phyloP scores from a whole-genome alignment of 768 basidiomycete genomes.

The Cyclocybe aegerita region DNA sequence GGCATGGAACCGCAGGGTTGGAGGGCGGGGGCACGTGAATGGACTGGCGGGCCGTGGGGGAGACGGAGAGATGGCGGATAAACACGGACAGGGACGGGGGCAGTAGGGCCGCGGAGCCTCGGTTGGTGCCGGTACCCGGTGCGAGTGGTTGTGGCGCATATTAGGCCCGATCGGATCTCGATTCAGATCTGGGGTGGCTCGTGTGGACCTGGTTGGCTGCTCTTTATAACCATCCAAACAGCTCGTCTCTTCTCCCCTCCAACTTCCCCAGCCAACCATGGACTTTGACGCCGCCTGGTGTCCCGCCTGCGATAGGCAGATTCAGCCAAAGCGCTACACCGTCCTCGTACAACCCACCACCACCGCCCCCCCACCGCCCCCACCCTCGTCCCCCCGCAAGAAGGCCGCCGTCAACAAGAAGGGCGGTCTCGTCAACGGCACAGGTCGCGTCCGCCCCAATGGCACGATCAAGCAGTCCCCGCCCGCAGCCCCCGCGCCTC shows the following conservation, averaged over 20 bases:
- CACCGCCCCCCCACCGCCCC: slow-evolving; percentile 38
- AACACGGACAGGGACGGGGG: slow-evolving; percentile 16
- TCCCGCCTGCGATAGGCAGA: slow-evolving; percentile 75
- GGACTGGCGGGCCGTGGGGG: slow-evolving; percentile 1
- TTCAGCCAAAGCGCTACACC: slow-evolving; percentile 72
- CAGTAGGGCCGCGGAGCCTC: slow-evolving; percentile 26
- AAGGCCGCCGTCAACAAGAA: slow-evolving; percentile 33
- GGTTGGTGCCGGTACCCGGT: slow-evolving; percentile 24
- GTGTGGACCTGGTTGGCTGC: background rate
- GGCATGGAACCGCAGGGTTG: background rate
- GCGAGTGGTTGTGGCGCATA: slow-evolving; percentile 18
- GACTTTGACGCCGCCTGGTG: slow-evolving; percentile 77
- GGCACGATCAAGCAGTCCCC: slow-evolving; percentile 45
- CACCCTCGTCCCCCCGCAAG: slow-evolving; percentile 34
- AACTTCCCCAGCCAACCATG: slow-evolving; percentile 25
- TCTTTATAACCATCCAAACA: slow-evolving; percentile 26
- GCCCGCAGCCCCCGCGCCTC: slow-evolving; percentile 23
- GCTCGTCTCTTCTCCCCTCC: slow-evolving; percentile 11
- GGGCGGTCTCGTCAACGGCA: slow-evolving; percentile 60
- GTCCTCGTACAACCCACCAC: slow-evolving; percentile 39
- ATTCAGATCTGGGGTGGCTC: slow-evolving; percentile 13
- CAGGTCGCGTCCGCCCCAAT: slow-evolving; percentile 60
- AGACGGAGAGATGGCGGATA: slow-evolving; percentile 16
- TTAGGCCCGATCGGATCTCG: slow-evolving; percentile 12
- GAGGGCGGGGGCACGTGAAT: slow-evolving; percentile 2